A percentile compares a stretch with the other conserved stretches of the same genome.
phyloP scores from a whole-genome alignment of 495 filamentous ascomycete species.

The Xylaria curta region DNA sequence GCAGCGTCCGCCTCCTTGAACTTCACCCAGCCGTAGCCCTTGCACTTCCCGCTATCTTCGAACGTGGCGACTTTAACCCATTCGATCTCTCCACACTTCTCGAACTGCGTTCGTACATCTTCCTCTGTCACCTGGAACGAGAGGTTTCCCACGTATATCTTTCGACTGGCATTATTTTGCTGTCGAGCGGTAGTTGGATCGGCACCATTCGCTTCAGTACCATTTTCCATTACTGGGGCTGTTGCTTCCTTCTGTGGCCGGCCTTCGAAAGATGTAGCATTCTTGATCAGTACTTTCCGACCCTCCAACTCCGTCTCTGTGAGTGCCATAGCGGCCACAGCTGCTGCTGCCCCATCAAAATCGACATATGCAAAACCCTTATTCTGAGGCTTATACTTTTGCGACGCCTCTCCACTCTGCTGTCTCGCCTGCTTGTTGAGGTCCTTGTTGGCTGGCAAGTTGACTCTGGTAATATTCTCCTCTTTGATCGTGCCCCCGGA shows the following conservation, averaged over 20 bases:
- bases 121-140: conserved; percentile 85
- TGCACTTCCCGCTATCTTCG: conserved; percentile 96
- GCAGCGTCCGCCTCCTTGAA: conserved; percentile 81
- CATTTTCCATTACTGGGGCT: conserved; percentile 28
- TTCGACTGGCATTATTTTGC: conserved; percentile 63
- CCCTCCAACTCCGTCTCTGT: conserved; percentile 79
- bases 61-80: conserved; percentile 91
- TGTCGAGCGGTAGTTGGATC: conserved; percentile 37
- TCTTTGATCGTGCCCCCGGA: conserved; percentile 67
- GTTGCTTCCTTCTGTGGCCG: conserved; percentile 60
- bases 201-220: conserved; percentile 53
- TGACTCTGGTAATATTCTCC: conserved; percentile 77
- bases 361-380: conserved; percentile 97
- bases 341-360: conserved; percentile 71
- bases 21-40: conserved; percentile 93
- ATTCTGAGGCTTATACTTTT: conserved; percentile 52
- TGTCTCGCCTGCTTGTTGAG: conserved; percentile 36
- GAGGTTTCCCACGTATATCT: conserved; percentile 93
- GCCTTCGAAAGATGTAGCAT: conserved; percentile 83
- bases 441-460: conserved; percentile 68
- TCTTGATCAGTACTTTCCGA: conserved; percentile 88
- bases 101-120: conserved; percentile 77
- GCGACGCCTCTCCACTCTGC: conserved; percentile 46
- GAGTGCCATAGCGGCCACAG: conserved; percentile 73
- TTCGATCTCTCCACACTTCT: conserved; percentile 77